Evolutionary conservation across 345 rosid species (phyloP).

Genomic region (Raphanus raphanistrum): DNA sequence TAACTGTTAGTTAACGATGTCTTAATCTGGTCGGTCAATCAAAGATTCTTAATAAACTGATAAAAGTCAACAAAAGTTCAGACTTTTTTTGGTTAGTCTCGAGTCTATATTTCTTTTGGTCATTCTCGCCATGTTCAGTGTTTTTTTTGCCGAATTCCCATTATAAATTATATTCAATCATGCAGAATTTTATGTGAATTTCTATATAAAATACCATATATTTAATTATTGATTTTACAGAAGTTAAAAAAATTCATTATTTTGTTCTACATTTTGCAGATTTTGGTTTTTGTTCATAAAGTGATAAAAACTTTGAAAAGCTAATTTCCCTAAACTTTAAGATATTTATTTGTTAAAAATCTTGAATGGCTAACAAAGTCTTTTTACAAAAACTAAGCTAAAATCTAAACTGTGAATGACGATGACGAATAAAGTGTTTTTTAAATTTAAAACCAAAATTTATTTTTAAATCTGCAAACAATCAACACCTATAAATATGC

Average conservation of each 20-base stretch:
- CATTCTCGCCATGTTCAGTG: too few relatives aligned
- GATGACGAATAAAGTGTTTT: background rate
- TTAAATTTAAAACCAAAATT: background rate
- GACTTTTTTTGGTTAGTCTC: too few relatives aligned
- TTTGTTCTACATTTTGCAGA: background rate
- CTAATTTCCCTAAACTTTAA: background rate
- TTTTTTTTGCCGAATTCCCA: too few relatives aligned
- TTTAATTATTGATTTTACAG: background rate
- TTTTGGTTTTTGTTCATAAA: background rate
- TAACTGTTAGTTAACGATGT: too few relatives aligned
- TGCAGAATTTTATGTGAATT: background rate
- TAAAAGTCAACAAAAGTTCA: too few relatives aligned
- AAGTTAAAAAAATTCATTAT: too few relatives aligned
- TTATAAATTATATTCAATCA: background rate
- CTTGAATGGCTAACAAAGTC: background rate
- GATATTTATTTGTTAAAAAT: background rate
- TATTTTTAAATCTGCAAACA: background rate
- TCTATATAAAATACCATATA: background rate
- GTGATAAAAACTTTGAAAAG: background rate
- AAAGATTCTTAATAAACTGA: too few relatives aligned
- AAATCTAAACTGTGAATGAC: background rate
- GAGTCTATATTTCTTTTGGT: too few relatives aligned
- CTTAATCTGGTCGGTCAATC: too few relatives aligned
- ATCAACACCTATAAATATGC: background rate
- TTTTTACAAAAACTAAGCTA: background rate